These are phyloP conservation scores for Tylopilus sp. DNA, from an alignment of 1,284 basidiomycete genomes.

Conservation along the genomic window DNA sequence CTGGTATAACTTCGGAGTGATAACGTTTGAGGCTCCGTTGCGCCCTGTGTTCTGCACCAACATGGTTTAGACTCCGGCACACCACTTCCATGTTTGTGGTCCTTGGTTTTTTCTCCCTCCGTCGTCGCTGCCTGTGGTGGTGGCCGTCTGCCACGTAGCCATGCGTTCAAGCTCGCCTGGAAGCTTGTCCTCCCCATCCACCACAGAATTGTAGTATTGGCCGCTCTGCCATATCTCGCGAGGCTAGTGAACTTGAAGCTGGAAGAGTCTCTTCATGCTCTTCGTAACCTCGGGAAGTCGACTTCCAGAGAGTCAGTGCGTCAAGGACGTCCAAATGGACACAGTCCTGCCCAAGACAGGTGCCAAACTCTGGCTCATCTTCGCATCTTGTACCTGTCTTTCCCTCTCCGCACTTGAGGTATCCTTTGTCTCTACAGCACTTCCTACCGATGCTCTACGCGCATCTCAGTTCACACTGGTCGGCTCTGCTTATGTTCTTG, in stretches of 20 bases:
- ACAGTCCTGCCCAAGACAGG: neutral
- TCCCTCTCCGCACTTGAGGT: constrained; percentile 3
- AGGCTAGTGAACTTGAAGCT: too few species aligned
- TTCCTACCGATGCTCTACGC: neutral
- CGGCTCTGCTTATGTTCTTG: constrained; percentile 4
- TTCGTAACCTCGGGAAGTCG: neutral
- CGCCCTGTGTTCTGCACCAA: too few species aligned
- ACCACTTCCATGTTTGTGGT: too few species aligned
- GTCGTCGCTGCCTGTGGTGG: too few species aligned
- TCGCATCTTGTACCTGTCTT: neutral
- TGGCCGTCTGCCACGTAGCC: too few species aligned
- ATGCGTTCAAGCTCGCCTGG: too few species aligned
- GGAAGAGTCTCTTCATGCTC: neutral
- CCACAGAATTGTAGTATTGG: too few species aligned
- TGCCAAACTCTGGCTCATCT: constrained; percentile 1
- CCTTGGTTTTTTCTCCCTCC: too few species aligned
- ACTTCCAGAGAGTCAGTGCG: neutral
- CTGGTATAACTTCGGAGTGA: too few species aligned
- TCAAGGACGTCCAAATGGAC: neutral
- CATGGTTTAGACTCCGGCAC: too few species aligned
- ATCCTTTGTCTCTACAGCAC: constrained; percentile 2
- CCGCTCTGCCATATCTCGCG: neutral
- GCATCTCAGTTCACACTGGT: constrained; percentile 8
- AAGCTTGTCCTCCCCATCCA: too few species aligned
- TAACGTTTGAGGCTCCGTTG: too few species aligned